Evolutionary conservation across 192 early-diverging fungal species (phyloP).

Genomic region (Coemansia sp.): DNA sequence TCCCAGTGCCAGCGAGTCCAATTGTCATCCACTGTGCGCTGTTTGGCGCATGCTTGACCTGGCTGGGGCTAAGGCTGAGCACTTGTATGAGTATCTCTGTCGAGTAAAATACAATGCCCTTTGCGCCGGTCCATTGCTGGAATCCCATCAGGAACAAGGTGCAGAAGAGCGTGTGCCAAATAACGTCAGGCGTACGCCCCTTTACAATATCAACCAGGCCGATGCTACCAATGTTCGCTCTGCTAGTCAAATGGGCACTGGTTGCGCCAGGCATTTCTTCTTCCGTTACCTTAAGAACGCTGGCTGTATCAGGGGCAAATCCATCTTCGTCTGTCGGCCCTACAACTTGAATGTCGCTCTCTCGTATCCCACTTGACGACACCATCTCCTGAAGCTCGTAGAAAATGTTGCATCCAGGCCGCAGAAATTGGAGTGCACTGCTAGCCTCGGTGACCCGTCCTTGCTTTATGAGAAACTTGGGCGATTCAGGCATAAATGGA

Average conservation of each 20-base stretch:
- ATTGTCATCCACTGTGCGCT: constrained; percentile 51
- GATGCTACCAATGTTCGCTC: background rate
- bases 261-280: background rate
- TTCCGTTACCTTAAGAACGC: constrained; percentile 1
- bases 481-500: constrained; percentile 76
- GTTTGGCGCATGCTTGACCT: constrained; percentile 44
- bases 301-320: constrained; percentile 1
- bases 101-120: constrained; percentile 82
- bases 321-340: constrained; percentile 1
- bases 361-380: background rate
- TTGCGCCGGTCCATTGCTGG: constrained; percentile 86
- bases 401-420: constrained; percentile 56
- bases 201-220: constrained; percentile 40
- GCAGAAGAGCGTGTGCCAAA: constrained; percentile 62
- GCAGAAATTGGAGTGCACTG: constrained; percentile 55
- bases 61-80: constrained; percentile 52
- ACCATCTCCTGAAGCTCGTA: constrained; percentile 62
- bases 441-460: constrained; percentile 59
- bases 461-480: constrained; percentile 62
- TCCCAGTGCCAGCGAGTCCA: constrained; percentile 36
- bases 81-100: constrained; percentile 72
- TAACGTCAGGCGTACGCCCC: constrained; percentile 51
- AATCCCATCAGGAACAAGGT: constrained; percentile 69
- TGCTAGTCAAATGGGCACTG: background rate
- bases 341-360: background rate